These are phyloP conservation scores for Leishmania aethiopica DNA, from an alignment of 208 protist genomes.

Conservation along the genomic window DNA sequence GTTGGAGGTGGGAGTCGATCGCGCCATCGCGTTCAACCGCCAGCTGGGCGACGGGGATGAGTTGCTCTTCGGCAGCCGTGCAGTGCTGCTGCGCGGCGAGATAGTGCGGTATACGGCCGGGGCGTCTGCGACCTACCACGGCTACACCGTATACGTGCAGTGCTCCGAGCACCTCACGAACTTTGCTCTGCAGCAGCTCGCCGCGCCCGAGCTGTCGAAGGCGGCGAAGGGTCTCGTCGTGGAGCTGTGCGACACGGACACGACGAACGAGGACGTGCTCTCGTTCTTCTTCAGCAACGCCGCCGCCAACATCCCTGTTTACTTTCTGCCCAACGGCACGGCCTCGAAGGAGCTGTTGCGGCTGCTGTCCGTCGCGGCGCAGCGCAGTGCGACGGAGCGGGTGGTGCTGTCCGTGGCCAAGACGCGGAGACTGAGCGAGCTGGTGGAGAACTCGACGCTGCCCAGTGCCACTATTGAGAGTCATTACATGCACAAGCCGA, in stretches of 20 bases:
- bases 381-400: constrained; percentile 24
- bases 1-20: constrained; percentile 40
- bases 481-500: constrained; percentile 37
- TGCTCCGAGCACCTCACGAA: constrained; percentile 49
- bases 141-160: constrained; percentile 64
- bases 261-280: constrained; percentile 52
- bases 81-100: constrained; percentile 57
- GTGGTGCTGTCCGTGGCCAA: constrained; percentile 59
- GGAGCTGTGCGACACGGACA: constrained; percentile 49
- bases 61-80: constrained; percentile 43
- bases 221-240: constrained; percentile 52
- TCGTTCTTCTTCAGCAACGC: constrained; percentile 36
- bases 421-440: constrained; percentile 23
- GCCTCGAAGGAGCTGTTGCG: constrained; percentile 26
- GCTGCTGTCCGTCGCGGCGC: constrained; percentile 14
- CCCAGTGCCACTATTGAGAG: constrained; percentile 36
- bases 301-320: constrained; percentile 48
- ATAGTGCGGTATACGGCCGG: constrained; percentile 39
- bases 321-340: constrained; percentile 45
- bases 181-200: constrained; percentile 36
- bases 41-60: constrained; percentile 19
- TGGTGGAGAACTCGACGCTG: constrained; percentile 48
- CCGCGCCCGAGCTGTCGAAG: constrained; percentile 22
- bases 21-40: constrained; percentile 65
- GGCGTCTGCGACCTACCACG: constrained; percentile 20